Evolutionary conservation across 139 green algal species (phyloP).

Genomic region (Asterochloris erici): DNA sequence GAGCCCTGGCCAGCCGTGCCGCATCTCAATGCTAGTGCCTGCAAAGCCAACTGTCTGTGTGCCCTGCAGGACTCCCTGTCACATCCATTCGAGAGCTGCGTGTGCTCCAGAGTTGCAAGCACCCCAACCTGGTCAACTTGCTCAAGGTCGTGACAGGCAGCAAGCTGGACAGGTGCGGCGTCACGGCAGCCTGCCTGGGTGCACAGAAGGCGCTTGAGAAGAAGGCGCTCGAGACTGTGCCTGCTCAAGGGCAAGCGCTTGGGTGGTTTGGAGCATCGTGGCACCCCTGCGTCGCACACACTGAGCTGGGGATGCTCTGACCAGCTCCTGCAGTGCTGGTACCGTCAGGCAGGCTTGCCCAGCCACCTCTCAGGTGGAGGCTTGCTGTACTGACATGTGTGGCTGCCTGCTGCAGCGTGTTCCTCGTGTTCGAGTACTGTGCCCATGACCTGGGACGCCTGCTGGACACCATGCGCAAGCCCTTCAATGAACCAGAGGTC

Average conservation of each 20-base stretch:
- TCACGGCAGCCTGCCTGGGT: background rate
- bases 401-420: constrained; percentile 52
- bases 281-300: background rate
- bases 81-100: constrained; percentile 73
- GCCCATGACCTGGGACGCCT: constrained; percentile 74
- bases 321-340: too few relatives aligned
- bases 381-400: background rate
- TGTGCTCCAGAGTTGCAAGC: constrained; percentile 56
- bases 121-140: constrained; percentile 74
- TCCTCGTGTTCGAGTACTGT: constrained; percentile 86
- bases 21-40: too few relatives aligned
- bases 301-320: background rate
- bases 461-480: constrained; percentile 53
- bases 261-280: background rate
- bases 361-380: too few relatives aligned
- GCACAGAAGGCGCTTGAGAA: background rate
- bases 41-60: background rate
- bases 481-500: constrained; percentile 56
- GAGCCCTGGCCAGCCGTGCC: too few relatives aligned
- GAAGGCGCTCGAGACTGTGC: background rate
- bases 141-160: constrained; percentile 68
- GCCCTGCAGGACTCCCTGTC: constrained; percentile 57
- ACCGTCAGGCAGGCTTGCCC: too few relatives aligned
- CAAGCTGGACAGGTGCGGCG: constrained; percentile 51
- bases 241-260: background rate